These are phyloP conservation scores for Cladorrhinum sp. DNA, from an alignment of 2,329 filamentous ascomycete genomes.

Conservation along the genomic window DNA sequence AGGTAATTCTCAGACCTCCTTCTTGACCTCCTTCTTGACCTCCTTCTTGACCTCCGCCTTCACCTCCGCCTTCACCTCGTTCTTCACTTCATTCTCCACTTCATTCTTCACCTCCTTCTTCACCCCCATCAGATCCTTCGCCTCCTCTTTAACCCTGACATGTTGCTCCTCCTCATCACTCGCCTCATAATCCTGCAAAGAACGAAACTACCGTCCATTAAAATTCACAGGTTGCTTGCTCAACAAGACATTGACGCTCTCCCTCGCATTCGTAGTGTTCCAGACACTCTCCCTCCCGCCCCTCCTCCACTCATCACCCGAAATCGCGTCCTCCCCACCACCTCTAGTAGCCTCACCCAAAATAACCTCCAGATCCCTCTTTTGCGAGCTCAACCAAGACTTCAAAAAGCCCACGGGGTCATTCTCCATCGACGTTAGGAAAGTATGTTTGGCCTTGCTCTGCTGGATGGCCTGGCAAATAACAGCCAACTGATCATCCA, in stretches of 20 bases:
- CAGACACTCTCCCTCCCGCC: conserved; percentile 55
- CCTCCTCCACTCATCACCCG: conserved; percentile 67
- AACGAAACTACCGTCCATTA: background rate
- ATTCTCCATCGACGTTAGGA: conserved; percentile 73
- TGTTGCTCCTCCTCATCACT: no score
- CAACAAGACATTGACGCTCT: conserved; percentile 61
- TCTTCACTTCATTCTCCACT: no score
- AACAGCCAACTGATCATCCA: conserved; percentile 83
- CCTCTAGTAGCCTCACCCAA: conserved; percentile 74
- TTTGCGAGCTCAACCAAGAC: conserved; percentile 88
- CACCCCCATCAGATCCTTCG: no score
- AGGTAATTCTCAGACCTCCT: no score
- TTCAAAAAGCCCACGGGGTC: conserved; percentile 83
- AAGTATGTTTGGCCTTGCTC: conserved; percentile 86
- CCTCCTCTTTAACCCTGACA: no score
- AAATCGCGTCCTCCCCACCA: conserved; percentile 49
- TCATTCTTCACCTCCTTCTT: no score
- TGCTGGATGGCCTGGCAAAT: conserved; percentile 79
- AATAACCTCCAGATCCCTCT: conserved; percentile 83
- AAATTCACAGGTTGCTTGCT: conserved; percentile 44
- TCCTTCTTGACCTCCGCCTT: no score
- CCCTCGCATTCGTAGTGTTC: conserved; percentile 56
- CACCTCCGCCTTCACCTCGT: no score
- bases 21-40: no score
- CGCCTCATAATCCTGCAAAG: no score